These are phyloP conservation scores for Nakataea oryzae DNA, from an alignment of 2,329 filamentous ascomycete genomes.

Conservation along the genomic window DNA sequence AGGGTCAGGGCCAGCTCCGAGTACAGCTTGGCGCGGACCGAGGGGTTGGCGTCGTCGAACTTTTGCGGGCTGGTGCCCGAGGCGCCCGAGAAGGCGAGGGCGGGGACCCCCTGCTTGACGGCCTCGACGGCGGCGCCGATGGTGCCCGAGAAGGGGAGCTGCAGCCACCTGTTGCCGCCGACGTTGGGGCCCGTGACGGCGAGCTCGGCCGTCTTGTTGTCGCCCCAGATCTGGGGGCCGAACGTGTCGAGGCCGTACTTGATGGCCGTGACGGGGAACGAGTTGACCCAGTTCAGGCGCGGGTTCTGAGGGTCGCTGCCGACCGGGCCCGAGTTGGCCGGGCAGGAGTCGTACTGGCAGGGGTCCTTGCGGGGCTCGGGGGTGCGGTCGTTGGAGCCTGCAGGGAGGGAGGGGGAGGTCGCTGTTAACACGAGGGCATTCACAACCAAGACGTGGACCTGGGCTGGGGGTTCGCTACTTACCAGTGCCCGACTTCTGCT, in stretches of 20 bases:
- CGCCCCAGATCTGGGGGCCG: conserved; percentile 41
- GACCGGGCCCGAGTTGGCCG: conserved; percentile 40
- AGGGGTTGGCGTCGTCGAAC: conserved; percentile 43
- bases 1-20: conserved; percentile 50
- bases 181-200: conserved; percentile 57
- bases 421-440: not conserved
- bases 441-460: not conserved
- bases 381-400: conserved; percentile 40
- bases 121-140: conserved; percentile 56
- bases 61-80: conserved; percentile 29
- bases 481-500: conserved; percentile 56
- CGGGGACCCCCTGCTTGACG: conserved; percentile 45
- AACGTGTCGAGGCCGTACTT: conserved; percentile 50
- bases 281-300: conserved; percentile 63
- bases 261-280: conserved; percentile 54
- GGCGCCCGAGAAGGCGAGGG: conserved; percentile 56
- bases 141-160: conserved; percentile 52
- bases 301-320: conserved; percentile 46
- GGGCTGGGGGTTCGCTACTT: conserved; percentile 8
- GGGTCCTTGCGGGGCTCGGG: conserved; percentile 34
- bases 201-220: conserved; percentile 42
- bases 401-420: not conserved
- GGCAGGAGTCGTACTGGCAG: conserved; percentile 55
- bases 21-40: conserved; percentile 48
- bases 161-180: conserved; percentile 44